phyloP scores from a whole-genome alignment of 805 yeast genomes.

The Monosporozyma aquatica region DNA sequence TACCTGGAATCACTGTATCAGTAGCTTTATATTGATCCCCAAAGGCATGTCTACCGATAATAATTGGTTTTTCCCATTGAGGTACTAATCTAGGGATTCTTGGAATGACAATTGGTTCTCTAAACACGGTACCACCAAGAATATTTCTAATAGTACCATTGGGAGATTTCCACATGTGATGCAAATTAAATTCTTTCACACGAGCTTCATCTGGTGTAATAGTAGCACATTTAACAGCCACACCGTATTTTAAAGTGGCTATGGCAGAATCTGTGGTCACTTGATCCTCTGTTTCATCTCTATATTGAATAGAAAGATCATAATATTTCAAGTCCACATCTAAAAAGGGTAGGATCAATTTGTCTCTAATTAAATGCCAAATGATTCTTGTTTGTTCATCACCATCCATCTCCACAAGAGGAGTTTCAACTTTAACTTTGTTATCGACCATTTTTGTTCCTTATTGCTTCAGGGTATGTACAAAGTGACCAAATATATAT shows the following conservation, averaged over 20 bases:
- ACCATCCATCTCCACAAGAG: constrained; percentile 95
- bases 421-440: constrained; percentile 74
- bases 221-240: constrained; percentile 95
- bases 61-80: constrained; percentile 90
- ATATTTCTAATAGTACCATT: constrained; percentile 95
- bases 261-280: constrained; percentile 85
- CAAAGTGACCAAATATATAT: too few relatives aligned
- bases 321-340: constrained; percentile 85
- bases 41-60: constrained; percentile 94
- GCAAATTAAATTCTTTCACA: constrained; percentile 80
- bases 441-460: constrained; percentile 8
- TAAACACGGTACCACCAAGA: constrained; percentile 91
- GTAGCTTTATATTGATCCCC: constrained; percentile 97
- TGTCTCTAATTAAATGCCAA: constrained; percentile 84
- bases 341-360: constrained; percentile 75
- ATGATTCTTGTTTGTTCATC: constrained; percentile 96
- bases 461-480: not conserved
- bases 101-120: constrained; percentile 91
- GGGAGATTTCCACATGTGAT: constrained; percentile 97
- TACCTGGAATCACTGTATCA: constrained; percentile 58
- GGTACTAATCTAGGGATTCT: constrained; percentile 81
- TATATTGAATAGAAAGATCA: constrained; percentile 77
- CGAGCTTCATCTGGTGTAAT: constrained; percentile 98
- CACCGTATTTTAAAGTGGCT: constrained; percentile 81
- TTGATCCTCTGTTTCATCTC: constrained; percentile 82